phyloP scores from a whole-genome alignment of 257 asterid species.

The Petunia axillaris region DNA sequence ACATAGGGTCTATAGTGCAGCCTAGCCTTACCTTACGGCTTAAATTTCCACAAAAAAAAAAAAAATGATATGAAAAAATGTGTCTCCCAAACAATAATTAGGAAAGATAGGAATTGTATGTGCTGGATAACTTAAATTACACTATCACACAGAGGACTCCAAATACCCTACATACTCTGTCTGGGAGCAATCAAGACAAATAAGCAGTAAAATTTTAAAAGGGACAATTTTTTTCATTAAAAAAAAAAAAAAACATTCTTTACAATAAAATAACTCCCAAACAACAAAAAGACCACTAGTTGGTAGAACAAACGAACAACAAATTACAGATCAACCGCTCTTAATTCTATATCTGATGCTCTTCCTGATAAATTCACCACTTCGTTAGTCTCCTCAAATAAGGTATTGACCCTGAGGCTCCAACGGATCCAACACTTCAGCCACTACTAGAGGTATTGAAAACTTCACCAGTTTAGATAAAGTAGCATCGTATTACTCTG shows the following conservation, averaged over 20 bases:
- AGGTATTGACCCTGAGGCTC: neutral
- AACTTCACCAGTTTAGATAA: constrained; percentile 2
- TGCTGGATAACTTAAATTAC: neutral
- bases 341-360: neutral
- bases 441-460: neutral
- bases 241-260: neutral
- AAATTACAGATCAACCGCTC: neutral
- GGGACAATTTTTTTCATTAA: neutral
- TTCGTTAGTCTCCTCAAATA: neutral
- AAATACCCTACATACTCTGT: neutral
- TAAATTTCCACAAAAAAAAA: neutral
- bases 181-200: constrained; percentile 4
- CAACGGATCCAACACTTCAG: neutral
- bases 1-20: neutral
- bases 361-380: neutral
- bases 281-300: constrained; percentile 15
- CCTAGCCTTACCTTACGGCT: neutral
- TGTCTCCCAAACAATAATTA: neutral
- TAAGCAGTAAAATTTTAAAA: neutral
- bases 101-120: neutral
- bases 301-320: neutral
- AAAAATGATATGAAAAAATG: neutral
- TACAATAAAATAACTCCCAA: neutral
- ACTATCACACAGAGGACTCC: neutral
- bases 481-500: neutral